A percentile compares a stretch with the other conserved stretches of the same genome.
These are phyloP conservation scores for Obelidium mucronatum DNA, from an alignment of 192 early-diverging fungal species.

Conservation along the genomic window DNA sequence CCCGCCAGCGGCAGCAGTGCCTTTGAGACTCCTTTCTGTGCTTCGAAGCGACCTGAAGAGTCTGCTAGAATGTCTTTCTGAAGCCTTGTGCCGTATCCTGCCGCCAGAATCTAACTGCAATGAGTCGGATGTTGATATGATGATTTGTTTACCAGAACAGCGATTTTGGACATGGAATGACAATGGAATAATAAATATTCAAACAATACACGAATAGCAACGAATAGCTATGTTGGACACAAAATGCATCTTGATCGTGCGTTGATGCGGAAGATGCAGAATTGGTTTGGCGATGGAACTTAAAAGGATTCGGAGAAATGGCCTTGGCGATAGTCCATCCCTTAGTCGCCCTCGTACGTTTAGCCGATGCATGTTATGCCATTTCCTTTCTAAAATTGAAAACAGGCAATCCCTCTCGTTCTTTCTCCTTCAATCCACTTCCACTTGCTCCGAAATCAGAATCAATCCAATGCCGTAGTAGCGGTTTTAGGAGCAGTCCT, in stretches of 20 bases:
- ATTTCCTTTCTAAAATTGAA: no score
- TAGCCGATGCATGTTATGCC: no score
- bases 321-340: no score
- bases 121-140: neutral
- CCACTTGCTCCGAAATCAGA: neutral
- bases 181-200: no score
- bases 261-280: no score
- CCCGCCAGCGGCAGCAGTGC: conserved; percentile 42
- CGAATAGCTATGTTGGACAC: no score
- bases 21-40: conserved; percentile 56
- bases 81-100: conserved; percentile 68
- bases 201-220: no score
- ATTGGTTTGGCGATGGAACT: no score
- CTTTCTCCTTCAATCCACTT: conserved; percentile 8
- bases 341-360: no score
- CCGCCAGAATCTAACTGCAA: conserved; percentile 53
- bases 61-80: conserved; percentile 56
- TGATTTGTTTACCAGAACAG: neutral
- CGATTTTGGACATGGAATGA: conserved; percentile 17
- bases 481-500: neutral
- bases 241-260: no score
- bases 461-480: neutral
- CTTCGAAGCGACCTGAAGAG: conserved; percentile 36
- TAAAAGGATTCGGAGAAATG: no score
- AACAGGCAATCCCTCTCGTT: no score